Evolutionary conservation across 371 early-diverging fungal genomes (phyloP).

Genomic region (Mucor piriformis): DNA sequence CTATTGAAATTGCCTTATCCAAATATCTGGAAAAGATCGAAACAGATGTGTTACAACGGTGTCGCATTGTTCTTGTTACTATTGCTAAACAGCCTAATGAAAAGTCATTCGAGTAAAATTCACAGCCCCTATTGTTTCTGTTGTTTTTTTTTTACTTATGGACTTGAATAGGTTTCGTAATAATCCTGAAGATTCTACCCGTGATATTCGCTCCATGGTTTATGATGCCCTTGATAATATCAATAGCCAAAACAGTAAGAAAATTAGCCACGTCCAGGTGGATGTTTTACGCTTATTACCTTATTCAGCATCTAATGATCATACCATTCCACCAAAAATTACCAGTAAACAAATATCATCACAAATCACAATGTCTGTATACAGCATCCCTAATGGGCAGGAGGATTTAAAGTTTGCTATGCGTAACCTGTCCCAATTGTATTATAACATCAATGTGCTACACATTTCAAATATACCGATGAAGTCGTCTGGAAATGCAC

Average conservation of each 20-base stretch:
- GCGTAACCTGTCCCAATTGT: conserved; percentile 32
- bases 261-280: conserved; percentile 23
- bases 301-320: background rate
- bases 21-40: conserved; percentile 1
- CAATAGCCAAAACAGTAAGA: background rate
- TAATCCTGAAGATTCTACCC: conserved; percentile 22
- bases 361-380: conserved; percentile 29
- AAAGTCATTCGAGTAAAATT: conserved; percentile 20
- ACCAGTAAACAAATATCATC: conserved; percentile 15
- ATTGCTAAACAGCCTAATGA: conserved; percentile 17
- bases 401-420: conserved; percentile 33
- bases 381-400: conserved; percentile 37
- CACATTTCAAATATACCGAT: conserved; percentile 39
- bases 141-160: too few species aligned
- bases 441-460: conserved; percentile 30
- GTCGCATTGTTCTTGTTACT: conserved; percentile 23
- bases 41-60: conserved; percentile 5
- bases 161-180: conserved; percentile 22
- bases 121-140: background rate
- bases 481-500: conserved; percentile 27
- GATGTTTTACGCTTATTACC: conserved; percentile 27
- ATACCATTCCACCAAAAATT: conserved; percentile 3
- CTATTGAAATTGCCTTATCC: conserved; percentile 11
- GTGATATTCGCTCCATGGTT: conserved; percentile 20
- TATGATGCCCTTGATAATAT: conserved; percentile 10